Percentiles rank a stretch among this genome's conserved stretches.
Evolutionary conservation across 2,329 filamentous ascomycete genomes (phyloP).

Genomic region (Dothideomycetes sp.): DNA sequence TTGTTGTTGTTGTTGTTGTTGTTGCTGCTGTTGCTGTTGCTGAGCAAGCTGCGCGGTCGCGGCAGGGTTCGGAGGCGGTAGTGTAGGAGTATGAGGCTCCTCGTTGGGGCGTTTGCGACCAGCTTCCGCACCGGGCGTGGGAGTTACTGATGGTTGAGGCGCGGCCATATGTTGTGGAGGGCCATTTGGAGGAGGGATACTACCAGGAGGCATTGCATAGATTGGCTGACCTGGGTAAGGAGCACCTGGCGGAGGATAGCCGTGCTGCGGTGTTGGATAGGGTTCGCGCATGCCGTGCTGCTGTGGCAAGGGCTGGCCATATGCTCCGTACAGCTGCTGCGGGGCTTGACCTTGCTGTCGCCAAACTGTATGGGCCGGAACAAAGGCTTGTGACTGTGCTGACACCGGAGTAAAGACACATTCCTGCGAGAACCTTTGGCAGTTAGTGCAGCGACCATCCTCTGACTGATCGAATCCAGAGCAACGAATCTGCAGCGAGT

Average conservation of each 20-base stretch:
- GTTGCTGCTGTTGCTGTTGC: too few species aligned
- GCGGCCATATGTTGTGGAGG: constrained; percentile 2
- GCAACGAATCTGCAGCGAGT: constrained; percentile 56
- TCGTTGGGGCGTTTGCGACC: constrained; percentile 39
- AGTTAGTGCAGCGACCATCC: constrained; percentile 65
- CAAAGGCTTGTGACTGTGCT: constrained; percentile 64
- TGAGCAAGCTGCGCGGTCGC: constrained; percentile 30
- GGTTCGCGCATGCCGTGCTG: constrained; percentile 21
- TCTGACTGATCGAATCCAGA: constrained; percentile 65
- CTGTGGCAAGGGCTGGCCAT: constrained; percentile 40
- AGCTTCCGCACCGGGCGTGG: constrained; percentile 22
- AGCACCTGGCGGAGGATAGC: constrained; percentile 11
- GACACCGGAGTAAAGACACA: constrained; percentile 71
- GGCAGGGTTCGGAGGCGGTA: constrained; percentile 40
- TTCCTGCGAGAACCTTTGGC: constrained; percentile 63
- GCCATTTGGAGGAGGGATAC: neutral
- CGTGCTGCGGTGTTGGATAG: constrained; percentile 19
- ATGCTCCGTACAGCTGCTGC: constrained; percentile 41
- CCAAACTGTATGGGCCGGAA: constrained; percentile 60
- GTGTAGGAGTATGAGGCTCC: constrained; percentile 43
- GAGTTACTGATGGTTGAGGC: constrained; percentile 12
- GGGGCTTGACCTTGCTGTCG: constrained; percentile 35
- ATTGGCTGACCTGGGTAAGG: constrained; percentile 8
- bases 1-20: too few species aligned
- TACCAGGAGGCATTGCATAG: constrained; percentile 7